phyloP scores from a whole-genome alignment of 345 rosid species.

The Gossypium mustelinum region DNA sequence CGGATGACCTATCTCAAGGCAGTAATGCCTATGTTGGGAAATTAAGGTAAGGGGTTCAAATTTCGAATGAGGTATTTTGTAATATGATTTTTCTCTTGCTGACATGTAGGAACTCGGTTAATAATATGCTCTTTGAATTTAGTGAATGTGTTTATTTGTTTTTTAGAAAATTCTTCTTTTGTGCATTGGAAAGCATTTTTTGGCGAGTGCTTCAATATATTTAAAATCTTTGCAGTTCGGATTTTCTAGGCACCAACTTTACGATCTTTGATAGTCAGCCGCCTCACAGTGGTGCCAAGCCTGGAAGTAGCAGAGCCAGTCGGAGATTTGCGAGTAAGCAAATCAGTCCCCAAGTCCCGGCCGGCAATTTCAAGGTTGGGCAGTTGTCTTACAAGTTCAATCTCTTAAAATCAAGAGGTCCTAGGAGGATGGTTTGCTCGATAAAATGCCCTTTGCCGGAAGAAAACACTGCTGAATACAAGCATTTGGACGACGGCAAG shows the following conservation, averaged over 20 bases:
- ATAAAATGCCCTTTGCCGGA: conserved; percentile 45
- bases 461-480: conserved; percentile 28
- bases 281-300: conserved; percentile 79
- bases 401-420: conserved; percentile 92
- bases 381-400: conserved; percentile 87
- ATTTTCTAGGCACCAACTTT: conserved; percentile 97
- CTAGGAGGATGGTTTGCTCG: conserved; percentile 90
- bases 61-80: neutral
- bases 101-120: neutral
- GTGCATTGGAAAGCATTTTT: neutral
- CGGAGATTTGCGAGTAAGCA: conserved; percentile 90
- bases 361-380: conserved; percentile 86
- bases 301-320: conserved; percentile 60
- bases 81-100: neutral
- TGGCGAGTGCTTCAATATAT: neutral
- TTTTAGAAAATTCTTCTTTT: neutral
- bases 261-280: conserved; percentile 85
- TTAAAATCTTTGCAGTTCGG: conserved; percentile 54
- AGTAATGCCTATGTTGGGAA: conserved; percentile 90
- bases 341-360: conserved; percentile 89
- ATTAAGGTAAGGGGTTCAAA: conserved; percentile 47
- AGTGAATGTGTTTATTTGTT: no score
- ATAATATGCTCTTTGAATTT: neutral
- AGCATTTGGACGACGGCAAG: conserved; percentile 28
- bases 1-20: conserved; percentile 85